These are phyloP conservation scores for Tulasnella sp. DNA, from an alignment of 768 basidiomycete genomes.

Conservation along the genomic window DNA sequence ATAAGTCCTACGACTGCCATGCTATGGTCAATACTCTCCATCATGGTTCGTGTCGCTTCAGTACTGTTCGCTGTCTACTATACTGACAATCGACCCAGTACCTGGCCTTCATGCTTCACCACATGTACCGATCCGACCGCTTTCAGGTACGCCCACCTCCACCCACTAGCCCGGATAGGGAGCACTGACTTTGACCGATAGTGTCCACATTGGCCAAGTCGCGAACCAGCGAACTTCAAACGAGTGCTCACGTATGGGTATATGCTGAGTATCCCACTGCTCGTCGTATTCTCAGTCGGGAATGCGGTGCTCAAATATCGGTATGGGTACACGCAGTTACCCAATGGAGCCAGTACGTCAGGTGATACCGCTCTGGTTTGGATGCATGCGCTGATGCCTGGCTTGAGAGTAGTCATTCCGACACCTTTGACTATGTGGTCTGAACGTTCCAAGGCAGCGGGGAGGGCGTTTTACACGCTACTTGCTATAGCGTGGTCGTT, in stretches of 20 bases:
- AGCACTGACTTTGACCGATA: slow-evolving; percentile 25
- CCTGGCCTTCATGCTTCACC: background rate
- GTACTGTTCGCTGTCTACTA: background rate
- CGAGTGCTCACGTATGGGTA: background rate
- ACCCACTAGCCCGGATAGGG: no score
- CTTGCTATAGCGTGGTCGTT: slow-evolving; percentile 55
- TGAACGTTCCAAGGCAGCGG: slow-evolving; percentile 43
- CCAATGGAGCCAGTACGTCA: background rate
- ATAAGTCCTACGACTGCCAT: slow-evolving; percentile 1
- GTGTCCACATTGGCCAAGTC: background rate
- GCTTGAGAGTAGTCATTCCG: background rate
- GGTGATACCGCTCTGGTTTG: no score
- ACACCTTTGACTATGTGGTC: background rate
- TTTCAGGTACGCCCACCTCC: slow-evolving; percentile 39
- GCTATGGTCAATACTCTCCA: slow-evolving; percentile 13
- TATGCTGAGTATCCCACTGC: background rate
- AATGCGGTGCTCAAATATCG: background rate
- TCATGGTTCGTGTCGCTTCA: background rate
- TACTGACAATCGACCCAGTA: background rate
- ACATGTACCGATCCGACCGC: background rate
- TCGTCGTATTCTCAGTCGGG: background rate
- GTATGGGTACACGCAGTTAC: background rate
- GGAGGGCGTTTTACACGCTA: slow-evolving; percentile 59
- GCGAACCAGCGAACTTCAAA: background rate
- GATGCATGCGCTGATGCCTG: background rate